phyloP scores from a whole-genome alignment of 805 yeast genomes.

The Saccharomycopsis sp. region DNA sequence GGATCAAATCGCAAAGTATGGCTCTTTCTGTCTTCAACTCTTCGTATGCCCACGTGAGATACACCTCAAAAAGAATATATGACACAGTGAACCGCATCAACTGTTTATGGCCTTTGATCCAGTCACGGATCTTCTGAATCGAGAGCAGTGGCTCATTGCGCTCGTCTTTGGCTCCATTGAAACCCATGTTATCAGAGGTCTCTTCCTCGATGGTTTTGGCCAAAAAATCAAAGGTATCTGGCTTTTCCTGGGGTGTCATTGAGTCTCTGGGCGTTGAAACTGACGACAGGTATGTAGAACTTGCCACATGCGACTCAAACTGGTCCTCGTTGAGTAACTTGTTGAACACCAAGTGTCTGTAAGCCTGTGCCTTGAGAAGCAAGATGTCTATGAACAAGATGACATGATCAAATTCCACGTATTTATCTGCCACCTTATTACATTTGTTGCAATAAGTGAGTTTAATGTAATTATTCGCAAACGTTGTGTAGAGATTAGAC shows the following conservation, averaged over 20 bases:
- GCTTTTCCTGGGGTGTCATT: slow-evolving; percentile 1
- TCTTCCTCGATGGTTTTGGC: neutral
- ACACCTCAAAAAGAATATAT: slow-evolving; percentile 76
- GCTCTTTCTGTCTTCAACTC: slow-evolving; percentile 34
- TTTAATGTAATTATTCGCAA: slow-evolving; percentile 72
- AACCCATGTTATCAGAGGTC: neutral
- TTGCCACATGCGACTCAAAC: slow-evolving; percentile 4
- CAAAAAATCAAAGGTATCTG: neutral
- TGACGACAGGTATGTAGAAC: neutral
- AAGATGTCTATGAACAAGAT: slow-evolving; percentile 77
- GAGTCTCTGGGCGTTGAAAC: slow-evolving; percentile 3
- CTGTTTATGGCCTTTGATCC: slow-evolving; percentile 25
- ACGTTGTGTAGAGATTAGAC: slow-evolving; percentile 58
- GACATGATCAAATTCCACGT: slow-evolving; percentile 85
- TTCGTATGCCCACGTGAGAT: slow-evolving; percentile 85
- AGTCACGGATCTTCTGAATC: slow-evolving; percentile 17
- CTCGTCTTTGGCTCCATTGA: neutral
- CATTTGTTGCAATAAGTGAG: slow-evolving; percentile 73
- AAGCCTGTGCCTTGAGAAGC: slow-evolving; percentile 80
- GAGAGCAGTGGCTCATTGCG: slow-evolving; percentile 4
- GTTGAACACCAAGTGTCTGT: slow-evolving; percentile 81
- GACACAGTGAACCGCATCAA: slow-evolving; percentile 50
- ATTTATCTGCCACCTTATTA: slow-evolving; percentile 73
- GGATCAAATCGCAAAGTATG: slow-evolving; percentile 22
- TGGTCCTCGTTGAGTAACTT: slow-evolving; percentile 30